Evolutionary conservation across 805 yeast species (phyloP).

Genomic region (Pichia eremophila): DNA sequence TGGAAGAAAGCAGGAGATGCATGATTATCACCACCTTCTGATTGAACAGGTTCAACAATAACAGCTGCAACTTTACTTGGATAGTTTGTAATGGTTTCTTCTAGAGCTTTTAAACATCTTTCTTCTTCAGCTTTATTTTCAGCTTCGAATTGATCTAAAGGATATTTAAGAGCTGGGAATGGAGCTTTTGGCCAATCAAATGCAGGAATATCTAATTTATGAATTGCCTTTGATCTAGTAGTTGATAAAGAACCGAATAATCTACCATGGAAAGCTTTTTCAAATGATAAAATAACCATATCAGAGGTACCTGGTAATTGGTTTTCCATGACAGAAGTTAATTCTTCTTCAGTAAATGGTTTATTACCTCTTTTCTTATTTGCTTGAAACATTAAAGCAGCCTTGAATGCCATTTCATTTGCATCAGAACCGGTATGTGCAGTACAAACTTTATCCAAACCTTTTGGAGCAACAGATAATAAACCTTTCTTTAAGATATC

Average conservation of each 20-base stretch:
- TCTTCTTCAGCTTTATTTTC: slow-evolving; percentile 42
- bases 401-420: slow-evolving; percentile 62
- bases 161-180: slow-evolving; percentile 78
- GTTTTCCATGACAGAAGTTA: slow-evolving; percentile 40
- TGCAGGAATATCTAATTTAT: slow-evolving; percentile 51
- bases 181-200: slow-evolving; percentile 50
- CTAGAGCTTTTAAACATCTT: slow-evolving; percentile 37
- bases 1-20: slow-evolving; percentile 55
- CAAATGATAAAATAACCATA: slow-evolving; percentile 43
- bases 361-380: slow-evolving; percentile 37
- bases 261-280: slow-evolving; percentile 49
- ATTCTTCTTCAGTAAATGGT: slow-evolving; percentile 38
- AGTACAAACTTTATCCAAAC: slow-evolving; percentile 52
- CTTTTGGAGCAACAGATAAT: slow-evolving; percentile 57
- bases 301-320: slow-evolving; percentile 44
- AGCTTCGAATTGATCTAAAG: slow-evolving; percentile 56
- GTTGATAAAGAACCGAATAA: slow-evolving; percentile 47
- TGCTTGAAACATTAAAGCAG: slow-evolving; percentile 58
- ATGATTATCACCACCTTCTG: slow-evolving; percentile 74
- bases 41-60: slow-evolving; percentile 54
- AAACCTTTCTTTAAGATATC: slow-evolving; percentile 37
- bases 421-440: slow-evolving; percentile 63
- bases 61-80: slow-evolving; percentile 42
- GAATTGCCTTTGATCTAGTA: slow-evolving; percentile 48
- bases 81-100: slow-evolving; percentile 29